Evolutionary conservation across 2,329 filamentous ascomycete genomes (phyloP), one percentile per base, ranked within the genome.

Genomic region (Amphichorda felina): DNA sequence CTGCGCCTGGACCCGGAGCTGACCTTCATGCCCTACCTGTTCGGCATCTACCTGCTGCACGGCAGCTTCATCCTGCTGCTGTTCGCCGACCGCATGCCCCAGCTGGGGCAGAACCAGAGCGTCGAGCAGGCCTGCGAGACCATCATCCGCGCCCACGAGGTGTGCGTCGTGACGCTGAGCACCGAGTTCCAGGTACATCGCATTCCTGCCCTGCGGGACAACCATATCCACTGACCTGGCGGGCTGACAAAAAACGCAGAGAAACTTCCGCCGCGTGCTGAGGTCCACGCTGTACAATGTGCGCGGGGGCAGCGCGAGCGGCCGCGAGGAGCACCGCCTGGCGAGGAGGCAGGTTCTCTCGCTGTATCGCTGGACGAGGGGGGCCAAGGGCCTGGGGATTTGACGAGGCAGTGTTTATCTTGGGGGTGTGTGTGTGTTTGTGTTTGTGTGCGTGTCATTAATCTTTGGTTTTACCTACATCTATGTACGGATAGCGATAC

Each of bases 241-340:
- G 5, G 10, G 10, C 26, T 28, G 7, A n/a, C 14, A 5, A 5
- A 7, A 28, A 13, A 8, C 19, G 17, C 38, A 70, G 64, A 62
- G 66, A 51, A 70, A 71, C 41, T 72, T 72, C 45, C 60, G 68
- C 21, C 69, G 68, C 42, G 67, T 72, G 0, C 57, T 73, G 41
- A 50, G 64, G 8, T 64, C 61, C 2, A 66, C 63, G 10, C 46
- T 68, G n/a, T 63, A 65, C 33, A 60, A 61, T 40, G 64, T 63
- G 2, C 57, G 59, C n/a, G 58, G 61, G 10, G 49, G 53, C 8
- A 56, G 57, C 11, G 52, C 53, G 29, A 54, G 55, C 11, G 55
- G 60, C 16, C 55, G 55, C 45, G 60, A 63, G 33, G 62, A 66
- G 44, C 59, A 61, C 32, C 53, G 56, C 5, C 34, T 37, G 52